Evolutionary conservation across 2,329 filamentous ascomycete genomes (phyloP), one percentile per base, ranked within the genome.

Genomic region (Fusarium sp.): DNA sequence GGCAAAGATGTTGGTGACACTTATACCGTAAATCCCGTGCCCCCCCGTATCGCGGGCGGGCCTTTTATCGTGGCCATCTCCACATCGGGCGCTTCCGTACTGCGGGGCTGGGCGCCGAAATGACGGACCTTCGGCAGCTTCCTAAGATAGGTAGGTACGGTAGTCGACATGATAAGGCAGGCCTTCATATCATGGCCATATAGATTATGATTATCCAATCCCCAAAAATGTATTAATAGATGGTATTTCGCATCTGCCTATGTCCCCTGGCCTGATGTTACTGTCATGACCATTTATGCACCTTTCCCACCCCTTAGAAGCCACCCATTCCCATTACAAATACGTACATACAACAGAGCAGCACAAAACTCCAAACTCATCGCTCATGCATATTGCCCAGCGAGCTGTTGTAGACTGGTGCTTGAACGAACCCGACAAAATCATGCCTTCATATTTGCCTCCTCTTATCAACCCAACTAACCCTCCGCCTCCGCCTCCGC

Each of bases 311-410:
- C 39, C 53, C 39, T 35, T 46, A n/a, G 46, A 34, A 62, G 41
- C 61, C 53, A 54, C 42, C 58, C 56, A 58, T 64, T 58, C 55
- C 66, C 60, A 67, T 68, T 61, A 55, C 41, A 57, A 63, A 66
- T 65, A 53, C 45, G 50, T 58, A 57, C 45, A 46, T 65, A 58
- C 44, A 49, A 56, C 41, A 67, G 65, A 62, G 58, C 56, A 68
- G 60, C 56, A 53, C 48, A 54, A 58, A 66, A 65, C 69, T 70
- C 67, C 64, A 42, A 67, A 68, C 58, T 69, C 61, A 58, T 56
- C 67, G 65, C 67, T 64, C 56, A 57, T 67, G 54, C 49, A 67
- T 53, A 58, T 57, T 64, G 41, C 46, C 61, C 40, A 58, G 55
- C 42, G 51, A 52, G 47, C 53, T 58, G 47, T 61, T 43, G 41